Conservation (phyloP, 805 yeast species). For the Sungouiozyma ichnusensis region DNA sequence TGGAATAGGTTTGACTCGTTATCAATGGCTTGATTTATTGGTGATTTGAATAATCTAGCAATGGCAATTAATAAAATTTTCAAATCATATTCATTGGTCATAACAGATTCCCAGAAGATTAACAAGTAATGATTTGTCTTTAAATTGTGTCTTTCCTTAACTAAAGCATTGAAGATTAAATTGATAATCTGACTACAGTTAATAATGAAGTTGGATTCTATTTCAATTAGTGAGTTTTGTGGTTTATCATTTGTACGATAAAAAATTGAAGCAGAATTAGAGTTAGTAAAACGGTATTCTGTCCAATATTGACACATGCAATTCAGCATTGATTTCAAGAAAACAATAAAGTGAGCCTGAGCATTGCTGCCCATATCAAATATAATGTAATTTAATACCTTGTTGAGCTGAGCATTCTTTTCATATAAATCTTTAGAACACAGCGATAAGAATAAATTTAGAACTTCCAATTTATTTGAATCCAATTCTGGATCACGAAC, state of each 20-base stretch:
- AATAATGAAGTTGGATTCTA: constrained; percentile 39
- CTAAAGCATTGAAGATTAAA: constrained; percentile 28
- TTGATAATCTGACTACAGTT: constrained; percentile 53
- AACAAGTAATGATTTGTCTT: constrained; percentile 2
- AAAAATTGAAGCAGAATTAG: constrained; percentile 9
- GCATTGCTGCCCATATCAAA: neutral
- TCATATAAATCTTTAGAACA: constrained; percentile 51
- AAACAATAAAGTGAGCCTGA: neutral
- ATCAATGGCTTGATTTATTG: constrained; percentile 33
- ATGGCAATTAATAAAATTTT: constrained; percentile 39
- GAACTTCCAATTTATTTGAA: constrained; percentile 54
- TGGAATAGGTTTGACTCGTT: constrained; percentile 31
- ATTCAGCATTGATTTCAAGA: constrained; percentile 47
- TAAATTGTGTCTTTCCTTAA: neutral
- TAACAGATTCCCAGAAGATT: constrained; percentile 27
- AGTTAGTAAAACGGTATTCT: constrained; percentile 27
- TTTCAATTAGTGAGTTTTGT: constrained; percentile 7
- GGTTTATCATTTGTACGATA: constrained; percentile 11
- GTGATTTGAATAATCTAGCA: constrained; percentile 37
- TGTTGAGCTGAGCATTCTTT: neutral
- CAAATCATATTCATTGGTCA: constrained; percentile 47
- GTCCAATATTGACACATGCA: constrained; percentile 42
- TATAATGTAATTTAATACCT: neutral
- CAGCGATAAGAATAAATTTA: constrained; percentile 51
- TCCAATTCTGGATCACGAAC: constrained; percentile 38